Evolutionary conservation across 2,329 filamentous ascomycete species (phyloP), one percentile per base, ranked within the genome.

Genomic region (Fusarium albosuccineum): DNA sequence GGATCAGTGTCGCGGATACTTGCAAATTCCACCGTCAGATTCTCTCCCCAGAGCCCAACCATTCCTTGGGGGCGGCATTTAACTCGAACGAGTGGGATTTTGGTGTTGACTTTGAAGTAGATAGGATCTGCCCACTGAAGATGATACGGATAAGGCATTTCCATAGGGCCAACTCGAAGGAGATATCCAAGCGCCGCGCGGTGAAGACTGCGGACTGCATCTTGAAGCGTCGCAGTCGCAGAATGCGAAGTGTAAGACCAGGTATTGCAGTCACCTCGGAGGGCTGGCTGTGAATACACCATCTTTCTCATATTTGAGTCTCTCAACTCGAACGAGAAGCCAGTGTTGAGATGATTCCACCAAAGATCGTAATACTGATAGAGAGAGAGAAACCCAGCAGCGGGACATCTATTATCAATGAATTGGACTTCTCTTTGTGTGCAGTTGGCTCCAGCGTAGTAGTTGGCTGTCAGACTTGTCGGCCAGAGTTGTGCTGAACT

Each of bases 321-420:
- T 4, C 22, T 17, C 5, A 52, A 17, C 37, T 52, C 36, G 27
- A 52, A 52, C 5, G 36, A 33, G 13, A 33, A 30, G 11, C 37
- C 49, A 14, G 7, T 13, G 36, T 41, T 40, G 26, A 16, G 26
- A 29, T 17, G 36, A 33, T 52, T 41, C 22, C 49, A 29, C 37
- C 49, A 41, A 4, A 39, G 44, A 33, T 33, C 30, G n/a, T 39
- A 56, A 13, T 60, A 41, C n/a, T 50, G 39, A 5, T 54, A 39
- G 9, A 60, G 22, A 5, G 51, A 5, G 9, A 33, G 8, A 22
- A 60, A 56, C 10, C 51, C 44, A 30, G 51, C 57, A 3, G 51
- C 27, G 8, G 57, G 51, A 11, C 51, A 60, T 27, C 40, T 55
- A 11, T 30, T 40, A n/a, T 55, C 52, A 6, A 45, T 7, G 16